phyloP scores from a whole-genome alignment of 2,329 filamentous ascomycete genomes.

The Beauveria sp. region DNA sequence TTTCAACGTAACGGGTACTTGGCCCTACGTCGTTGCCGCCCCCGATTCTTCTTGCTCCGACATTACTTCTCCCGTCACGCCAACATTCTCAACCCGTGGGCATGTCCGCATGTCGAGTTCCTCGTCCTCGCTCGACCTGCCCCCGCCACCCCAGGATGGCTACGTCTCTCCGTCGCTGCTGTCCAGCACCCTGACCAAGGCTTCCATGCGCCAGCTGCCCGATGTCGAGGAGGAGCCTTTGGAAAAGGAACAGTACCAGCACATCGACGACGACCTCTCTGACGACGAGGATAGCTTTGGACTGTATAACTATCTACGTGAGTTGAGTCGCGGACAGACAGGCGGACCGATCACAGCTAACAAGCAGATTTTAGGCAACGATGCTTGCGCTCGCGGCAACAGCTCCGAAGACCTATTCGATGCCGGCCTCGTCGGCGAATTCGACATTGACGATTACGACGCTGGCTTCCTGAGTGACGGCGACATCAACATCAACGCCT shows the following conservation, averaged over 20 bases:
- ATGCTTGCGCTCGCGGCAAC: constrained; percentile 51
- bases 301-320: constrained; percentile 67
- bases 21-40: constrained; percentile 34
- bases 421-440: constrained; percentile 31
- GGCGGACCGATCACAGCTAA: constrained; percentile 17
- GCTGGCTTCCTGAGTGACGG: constrained; percentile 58
- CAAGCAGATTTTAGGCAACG: constrained; percentile 42
- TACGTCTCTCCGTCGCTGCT: constrained; percentile 41
- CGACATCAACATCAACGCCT: constrained; percentile 42
- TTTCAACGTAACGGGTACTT: constrained; percentile 23
- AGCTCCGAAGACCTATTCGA: constrained; percentile 32
- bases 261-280: constrained; percentile 36
- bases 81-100: constrained; percentile 58
- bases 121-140: constrained; percentile 65
- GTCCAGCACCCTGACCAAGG: constrained; percentile 27
- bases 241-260: constrained; percentile 56
- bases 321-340: constrained; percentile 28
- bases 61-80: constrained; percentile 61
- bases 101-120: constrained; percentile 66
- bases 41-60: constrained; percentile 57
- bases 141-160: constrained; percentile 36
- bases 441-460: constrained; percentile 53
- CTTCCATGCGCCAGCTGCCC: constrained; percentile 61
- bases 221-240: constrained; percentile 79
- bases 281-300: constrained; percentile 28